Conservation (phyloP, 2,329 filamentous ascomycete genomes). For the Penicillium sp. region DNA sequence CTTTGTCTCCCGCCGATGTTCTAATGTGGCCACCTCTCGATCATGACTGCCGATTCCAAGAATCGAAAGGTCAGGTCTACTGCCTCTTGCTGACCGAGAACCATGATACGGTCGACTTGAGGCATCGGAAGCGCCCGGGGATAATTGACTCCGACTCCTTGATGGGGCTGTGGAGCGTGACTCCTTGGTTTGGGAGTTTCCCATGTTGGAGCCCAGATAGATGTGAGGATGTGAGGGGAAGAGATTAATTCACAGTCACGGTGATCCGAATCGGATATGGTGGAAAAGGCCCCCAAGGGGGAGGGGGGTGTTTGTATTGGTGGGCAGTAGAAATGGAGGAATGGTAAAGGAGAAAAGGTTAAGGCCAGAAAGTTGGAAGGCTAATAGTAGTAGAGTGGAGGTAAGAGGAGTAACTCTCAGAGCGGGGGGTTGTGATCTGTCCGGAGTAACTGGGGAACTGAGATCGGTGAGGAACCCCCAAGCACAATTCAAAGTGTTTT, state of each 20-base stretch:
- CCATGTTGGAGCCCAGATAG: constrained; percentile 34
- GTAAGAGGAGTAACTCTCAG: constrained; percentile 11
- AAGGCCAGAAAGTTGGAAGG: neutral
- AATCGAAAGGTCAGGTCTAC: constrained; percentile 60
- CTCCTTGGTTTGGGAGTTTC: constrained; percentile 51
- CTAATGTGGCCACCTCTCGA: constrained; percentile 51
- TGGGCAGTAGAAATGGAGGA: neutral
- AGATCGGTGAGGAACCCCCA: constrained; percentile 16
- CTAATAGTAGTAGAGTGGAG: constrained; percentile 4
- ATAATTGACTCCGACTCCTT: constrained; percentile 33
- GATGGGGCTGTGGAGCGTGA: constrained; percentile 35
- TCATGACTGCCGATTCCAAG: constrained; percentile 55
- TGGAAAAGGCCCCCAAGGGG: constrained; percentile 16
- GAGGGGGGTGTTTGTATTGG: neutral
- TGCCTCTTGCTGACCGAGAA: constrained; percentile 52
- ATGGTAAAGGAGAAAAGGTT: neutral
- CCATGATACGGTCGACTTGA: constrained; percentile 34
- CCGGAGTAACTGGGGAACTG: constrained; percentile 27
- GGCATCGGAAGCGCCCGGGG: constrained; percentile 31
- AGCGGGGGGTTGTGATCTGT: constrained; percentile 15
- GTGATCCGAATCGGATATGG: constrained; percentile 12
- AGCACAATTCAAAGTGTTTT: neutral
- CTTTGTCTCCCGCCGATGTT: constrained; percentile 77
- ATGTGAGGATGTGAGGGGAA: neutral
- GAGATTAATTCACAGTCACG: neutral